Evolutionary conservation across 441 rosid species (phyloP), one percentile per base, ranked within the genome.

Genomic region (Syzygium malaccense): DNA sequence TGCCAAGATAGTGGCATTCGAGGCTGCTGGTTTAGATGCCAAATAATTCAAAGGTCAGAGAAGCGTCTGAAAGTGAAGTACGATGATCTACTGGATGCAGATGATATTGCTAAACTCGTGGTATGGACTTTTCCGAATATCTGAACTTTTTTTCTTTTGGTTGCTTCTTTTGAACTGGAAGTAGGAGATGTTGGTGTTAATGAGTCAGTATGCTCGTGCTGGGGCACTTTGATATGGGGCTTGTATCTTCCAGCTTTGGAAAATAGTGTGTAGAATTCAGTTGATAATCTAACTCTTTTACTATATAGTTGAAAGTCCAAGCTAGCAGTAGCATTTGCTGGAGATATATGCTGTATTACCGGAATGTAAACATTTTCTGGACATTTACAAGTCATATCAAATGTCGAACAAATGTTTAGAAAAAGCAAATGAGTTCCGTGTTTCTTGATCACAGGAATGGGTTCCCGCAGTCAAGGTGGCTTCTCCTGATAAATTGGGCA

Each of bases 21-120:
- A 71, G 88, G 90, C 23, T 88, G 90, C 88, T 88, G 90, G 90
- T 88, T 88, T 53, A 75, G 90, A 84, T 88, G 90, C 86, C 85
- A 55, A 56, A 78, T 86, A 45, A 20, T 86, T 60, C 68, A 86
- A 25, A 78, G 30, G 57, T 33, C 90, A 45, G 68, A 55, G 30
- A 86, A 86, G 88, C 55, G 83, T 37, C n/a, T 88, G 64, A 86
- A 88, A 26, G 88, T 88, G 85, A 55, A 49, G 71, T 88, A 88
- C 12, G 75, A 86, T 20, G 90, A 88, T 30, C 45, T 88, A 20
- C 10, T 55, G 85, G 88, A 86, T 86, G 88, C 37, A 32, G 90
- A 86, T 86, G 88, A 57, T 54, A 32, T 32, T 68, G 88, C 49
- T 11, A 86, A 86, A 48, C 88, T 88, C 1, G 88, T 57, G 90